Evolutionary conservation across 768 basidiomycete genomes (phyloP).

Genomic region (Coprinopsis cinerea): DNA sequence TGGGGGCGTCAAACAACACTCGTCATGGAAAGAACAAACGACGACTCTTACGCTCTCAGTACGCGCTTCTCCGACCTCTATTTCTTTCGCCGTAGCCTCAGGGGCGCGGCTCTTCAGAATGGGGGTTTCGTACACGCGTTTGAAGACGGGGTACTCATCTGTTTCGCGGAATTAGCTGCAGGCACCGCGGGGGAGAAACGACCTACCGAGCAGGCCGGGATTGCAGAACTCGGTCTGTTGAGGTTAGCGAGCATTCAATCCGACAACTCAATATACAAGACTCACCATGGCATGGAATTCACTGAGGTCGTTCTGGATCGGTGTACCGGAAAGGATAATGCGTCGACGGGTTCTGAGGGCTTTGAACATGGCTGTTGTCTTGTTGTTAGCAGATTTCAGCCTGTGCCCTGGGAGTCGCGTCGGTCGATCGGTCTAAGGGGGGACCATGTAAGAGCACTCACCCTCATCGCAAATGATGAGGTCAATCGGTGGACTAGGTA

Average conservation of each 20-base stretch:
- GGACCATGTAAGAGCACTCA: not conserved
- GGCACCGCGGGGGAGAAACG: not conserved
- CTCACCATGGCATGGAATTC: conserved; percentile 95
- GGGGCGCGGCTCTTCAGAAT: conserved; percentile 84
- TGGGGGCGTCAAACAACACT: not conserved
- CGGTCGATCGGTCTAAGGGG: too few species aligned
- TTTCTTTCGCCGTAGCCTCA: conserved; percentile 62
- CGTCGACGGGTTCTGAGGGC: conserved; percentile 68
- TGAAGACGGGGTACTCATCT: conserved; percentile 77
- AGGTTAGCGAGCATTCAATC: not conserved
- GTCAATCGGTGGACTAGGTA: conserved; percentile 77
- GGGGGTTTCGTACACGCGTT: conserved; percentile 77
- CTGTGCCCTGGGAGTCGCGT: too few species aligned
- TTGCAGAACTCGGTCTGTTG: conserved; percentile 87
- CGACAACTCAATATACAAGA: not conserved
- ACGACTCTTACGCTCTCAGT: conserved; percentile 55
- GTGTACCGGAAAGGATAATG: conserved; percentile 92
- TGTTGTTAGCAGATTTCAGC: conserved; percentile 83
- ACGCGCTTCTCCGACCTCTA: conserved; percentile 73
- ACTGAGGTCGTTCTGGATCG: conserved; percentile 92
- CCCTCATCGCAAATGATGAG: conserved; percentile 97
- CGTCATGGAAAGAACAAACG: not conserved
- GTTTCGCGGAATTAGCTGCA: conserved; percentile 6
- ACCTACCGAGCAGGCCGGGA: conserved; percentile 77
- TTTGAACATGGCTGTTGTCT: conserved; percentile 85